Percentiles rank a stretch among this genome's conserved stretches.
Evolutionary conservation across 2,329 filamentous ascomycete species (phyloP).

Genomic region (Monilinia polystroma): DNA sequence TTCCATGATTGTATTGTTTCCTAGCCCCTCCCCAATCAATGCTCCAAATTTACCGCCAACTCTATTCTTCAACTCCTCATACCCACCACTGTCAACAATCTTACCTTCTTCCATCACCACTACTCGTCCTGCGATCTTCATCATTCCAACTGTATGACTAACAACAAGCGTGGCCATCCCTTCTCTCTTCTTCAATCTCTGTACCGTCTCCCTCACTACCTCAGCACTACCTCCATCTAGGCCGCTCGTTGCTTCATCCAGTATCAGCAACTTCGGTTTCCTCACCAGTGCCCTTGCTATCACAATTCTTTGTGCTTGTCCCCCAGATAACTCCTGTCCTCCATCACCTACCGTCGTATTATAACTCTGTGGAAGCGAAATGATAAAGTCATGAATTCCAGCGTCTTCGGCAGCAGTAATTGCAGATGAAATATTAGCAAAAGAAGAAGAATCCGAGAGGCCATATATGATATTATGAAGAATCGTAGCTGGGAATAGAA

Average conservation of each 20-base stretch:
- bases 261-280: constrained; percentile 67
- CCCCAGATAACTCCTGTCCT: constrained; percentile 71
- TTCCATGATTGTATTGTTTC: not conserved
- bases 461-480: constrained; percentile 83
- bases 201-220: constrained; percentile 62
- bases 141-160: constrained; percentile 83
- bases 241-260: constrained; percentile 85
- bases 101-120: constrained; percentile 69
- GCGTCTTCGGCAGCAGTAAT: constrained; percentile 54
- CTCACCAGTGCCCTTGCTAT: constrained; percentile 78
- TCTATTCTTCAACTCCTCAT: constrained; percentile 53
- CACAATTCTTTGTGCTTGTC: constrained; percentile 77
- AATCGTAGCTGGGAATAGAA: constrained; percentile 75
- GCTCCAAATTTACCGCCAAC: constrained; percentile 31
- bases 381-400: constrained; percentile 75
- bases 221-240: constrained; percentile 69
- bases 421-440: constrained; percentile 49
- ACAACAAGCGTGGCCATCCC: constrained; percentile 72
- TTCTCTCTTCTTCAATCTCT: constrained; percentile 46
- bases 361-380: constrained; percentile 68
- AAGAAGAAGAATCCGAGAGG: constrained; percentile 53
- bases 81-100: constrained; percentile 67
- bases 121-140: constrained; percentile 72
- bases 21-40: constrained; percentile 27
- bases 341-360: constrained; percentile 74